phyloP scores from a whole-genome alignment of 352 stramenopile species.

The Aphanomyces euteiches region DNA sequence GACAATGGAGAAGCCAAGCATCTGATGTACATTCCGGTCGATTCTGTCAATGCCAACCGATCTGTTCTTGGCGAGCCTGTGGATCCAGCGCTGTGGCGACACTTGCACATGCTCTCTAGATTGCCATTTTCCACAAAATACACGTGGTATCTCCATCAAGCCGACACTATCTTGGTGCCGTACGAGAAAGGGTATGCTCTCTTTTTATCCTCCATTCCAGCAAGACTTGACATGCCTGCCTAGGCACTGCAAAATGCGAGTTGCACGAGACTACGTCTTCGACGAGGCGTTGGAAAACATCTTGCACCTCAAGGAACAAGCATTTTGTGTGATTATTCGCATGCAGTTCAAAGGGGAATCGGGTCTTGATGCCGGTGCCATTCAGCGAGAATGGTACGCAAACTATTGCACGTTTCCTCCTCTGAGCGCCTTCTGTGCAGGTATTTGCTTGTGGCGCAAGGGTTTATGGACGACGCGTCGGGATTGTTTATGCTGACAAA shows the following conservation, averaged over 20 bases:
- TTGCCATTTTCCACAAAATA: slow-evolving; percentile 83
- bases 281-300: slow-evolving; percentile 81
- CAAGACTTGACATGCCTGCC: neutral
- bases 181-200: slow-evolving; percentile 55
- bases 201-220: too few relatives aligned
- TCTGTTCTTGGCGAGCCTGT: slow-evolving; percentile 60
- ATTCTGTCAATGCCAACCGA: slow-evolving; percentile 54
- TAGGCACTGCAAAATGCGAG: slow-evolving; percentile 69
- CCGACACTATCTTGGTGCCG: slow-evolving; percentile 52
- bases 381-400: slow-evolving; percentile 80
- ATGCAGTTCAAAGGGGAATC: slow-evolving; percentile 84
- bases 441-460: slow-evolving; percentile 60
- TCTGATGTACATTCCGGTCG: slow-evolving; percentile 48
- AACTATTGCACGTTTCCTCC: slow-evolving; percentile 67
- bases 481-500: slow-evolving; percentile 78
- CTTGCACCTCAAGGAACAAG: slow-evolving; percentile 70
- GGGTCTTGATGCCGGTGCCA: slow-evolving; percentile 68
- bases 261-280: slow-evolving; percentile 68
- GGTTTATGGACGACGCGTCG: slow-evolving; percentile 72
- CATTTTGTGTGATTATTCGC: slow-evolving; percentile 74
- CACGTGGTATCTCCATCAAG: slow-evolving; percentile 77
- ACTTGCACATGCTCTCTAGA: slow-evolving; percentile 30
- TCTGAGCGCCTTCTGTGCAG: slow-evolving; percentile 39
- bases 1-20: slow-evolving; percentile 40
- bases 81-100: slow-evolving; percentile 44